phyloP scores from a whole-genome alignment of 495 filamentous ascomycete species.

The Stereocaulon alpinum region DNA sequence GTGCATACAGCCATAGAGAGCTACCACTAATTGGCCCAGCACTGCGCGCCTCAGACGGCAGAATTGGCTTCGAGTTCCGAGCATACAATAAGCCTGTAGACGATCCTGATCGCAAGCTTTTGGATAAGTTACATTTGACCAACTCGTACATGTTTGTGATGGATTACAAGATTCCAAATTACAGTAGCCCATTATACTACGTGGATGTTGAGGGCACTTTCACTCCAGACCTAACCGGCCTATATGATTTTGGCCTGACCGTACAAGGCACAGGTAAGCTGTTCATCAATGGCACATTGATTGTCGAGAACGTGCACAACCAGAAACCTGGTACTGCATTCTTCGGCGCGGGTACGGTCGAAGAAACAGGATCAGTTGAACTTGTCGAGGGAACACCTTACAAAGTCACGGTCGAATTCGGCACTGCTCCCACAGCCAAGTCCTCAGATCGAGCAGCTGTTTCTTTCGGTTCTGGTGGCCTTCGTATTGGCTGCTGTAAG shows the following conservation, averaged over 20 bases:
- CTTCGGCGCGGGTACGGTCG: slow-evolving; percentile 50
- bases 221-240: slow-evolving; percentile 49
- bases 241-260: slow-evolving; percentile 67
- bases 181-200: slow-evolving; percentile 47
- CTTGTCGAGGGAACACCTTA: slow-evolving; percentile 52
- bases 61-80: slow-evolving; percentile 42
- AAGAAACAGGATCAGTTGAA: slow-evolving; percentile 46
- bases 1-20: slow-evolving; percentile 51
- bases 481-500: slow-evolving; percentile 66
- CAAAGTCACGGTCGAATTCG: slow-evolving; percentile 52
- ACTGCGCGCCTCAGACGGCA: slow-evolving; percentile 29
- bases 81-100: slow-evolving; percentile 48
- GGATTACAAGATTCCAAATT: slow-evolving; percentile 51
- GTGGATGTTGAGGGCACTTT: slow-evolving; percentile 51
- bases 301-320: slow-evolving; percentile 58
- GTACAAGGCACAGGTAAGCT: slow-evolving; percentile 64
- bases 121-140: slow-evolving; percentile 45
- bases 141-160: slow-evolving; percentile 48
- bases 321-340: slow-evolving; percentile 52
- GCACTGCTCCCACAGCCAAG: slow-evolving; percentile 51
- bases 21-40: slow-evolving; percentile 44
- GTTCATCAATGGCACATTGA: slow-evolving; percentile 55
- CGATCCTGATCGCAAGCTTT: slow-evolving; percentile 33
- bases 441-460: slow-evolving; percentile 42
- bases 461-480: slow-evolving; percentile 57